These are phyloP conservation scores for Sclerotiophoma versabilis DNA, from an alignment of 2,329 filamentous ascomycete genomes.

Conservation along the genomic window DNA sequence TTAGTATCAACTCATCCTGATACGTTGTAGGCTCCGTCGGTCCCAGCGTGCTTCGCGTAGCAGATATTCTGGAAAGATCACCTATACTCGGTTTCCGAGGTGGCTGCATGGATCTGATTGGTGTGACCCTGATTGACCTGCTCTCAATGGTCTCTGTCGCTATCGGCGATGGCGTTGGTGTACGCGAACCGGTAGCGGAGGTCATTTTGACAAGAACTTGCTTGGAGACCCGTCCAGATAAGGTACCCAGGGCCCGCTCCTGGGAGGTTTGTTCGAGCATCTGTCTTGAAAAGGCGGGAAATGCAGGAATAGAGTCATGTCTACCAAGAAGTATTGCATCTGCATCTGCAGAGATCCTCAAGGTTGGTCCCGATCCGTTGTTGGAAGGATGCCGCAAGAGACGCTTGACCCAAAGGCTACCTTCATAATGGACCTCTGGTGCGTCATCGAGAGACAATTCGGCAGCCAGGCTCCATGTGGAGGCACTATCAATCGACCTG, in stretches of 20 bases:
- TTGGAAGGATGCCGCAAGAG: constrained; percentile 27
- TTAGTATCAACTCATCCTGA: too few species aligned
- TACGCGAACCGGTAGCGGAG: constrained; percentile 9
- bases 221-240: constrained; percentile 20
- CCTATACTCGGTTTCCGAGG: constrained; percentile 20
- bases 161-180: constrained; percentile 11
- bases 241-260: constrained; percentile 14
- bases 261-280: not conserved
- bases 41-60: not conserved
- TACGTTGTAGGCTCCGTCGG: not conserved
- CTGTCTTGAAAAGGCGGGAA: constrained; percentile 15
- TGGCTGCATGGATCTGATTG: constrained; percentile 36
- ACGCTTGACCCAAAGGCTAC: constrained; percentile 26
- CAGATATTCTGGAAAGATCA: not conserved
- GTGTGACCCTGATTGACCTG: constrained; percentile 18
- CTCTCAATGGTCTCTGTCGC: not conserved
- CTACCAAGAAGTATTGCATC: constrained; percentile 32
- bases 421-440: constrained; percentile 1
- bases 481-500: constrained; percentile 10
- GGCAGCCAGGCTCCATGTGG: constrained; percentile 14
- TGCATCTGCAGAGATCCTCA: constrained; percentile 37
- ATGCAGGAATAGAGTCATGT: constrained; percentile 8
- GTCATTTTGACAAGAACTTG: constrained; percentile 18
- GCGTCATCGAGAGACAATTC: constrained; percentile 15
- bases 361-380: constrained; percentile 24